A percentile compares a stretch with the other conserved stretches of the same genome.
Conservation (phyloP, 805 yeast genomes). For the Kockiozyma suomiensis region DNA sequence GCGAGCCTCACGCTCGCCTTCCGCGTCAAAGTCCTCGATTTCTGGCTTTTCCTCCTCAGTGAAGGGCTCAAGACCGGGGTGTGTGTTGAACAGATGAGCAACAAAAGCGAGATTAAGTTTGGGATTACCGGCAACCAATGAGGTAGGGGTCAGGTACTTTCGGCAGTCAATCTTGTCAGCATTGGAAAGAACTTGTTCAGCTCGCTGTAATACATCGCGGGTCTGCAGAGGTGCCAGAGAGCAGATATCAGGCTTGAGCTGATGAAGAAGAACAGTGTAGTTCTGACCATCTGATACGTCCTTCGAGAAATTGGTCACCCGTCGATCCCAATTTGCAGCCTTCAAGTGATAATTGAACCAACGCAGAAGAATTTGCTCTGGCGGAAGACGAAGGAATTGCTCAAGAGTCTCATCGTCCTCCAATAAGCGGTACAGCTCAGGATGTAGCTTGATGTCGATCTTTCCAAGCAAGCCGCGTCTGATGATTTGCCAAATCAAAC, state of each 20-base stretch:
- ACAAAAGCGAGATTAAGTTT: slow-evolving; percentile 95
- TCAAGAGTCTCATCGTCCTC: slow-evolving; percentile 97
- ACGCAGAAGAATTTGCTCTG: slow-evolving; percentile 92
- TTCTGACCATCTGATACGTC: slow-evolving; percentile 96
- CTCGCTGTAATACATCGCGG: slow-evolving; percentile 71
- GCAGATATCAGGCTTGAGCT: slow-evolving; percentile 81
- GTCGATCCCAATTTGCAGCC: slow-evolving; percentile 86
- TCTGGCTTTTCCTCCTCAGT: slow-evolving; percentile 90
- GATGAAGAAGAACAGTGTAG: slow-evolving; percentile 86
- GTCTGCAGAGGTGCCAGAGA: slow-evolving; percentile 82
- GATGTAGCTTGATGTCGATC: slow-evolving; percentile 94
- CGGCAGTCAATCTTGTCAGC: slow-evolving; percentile 92
- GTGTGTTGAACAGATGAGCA: slow-evolving; percentile 93
- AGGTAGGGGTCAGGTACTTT: slow-evolving; percentile 90
- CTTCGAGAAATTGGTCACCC: slow-evolving; percentile 80
- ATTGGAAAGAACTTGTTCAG: slow-evolving; percentile 79
- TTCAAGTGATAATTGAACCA: slow-evolving; percentile 97
- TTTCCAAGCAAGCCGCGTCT: slow-evolving; percentile 93
- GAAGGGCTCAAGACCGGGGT: slow-evolving; percentile 95
- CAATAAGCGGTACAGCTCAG: slow-evolving; percentile 89
- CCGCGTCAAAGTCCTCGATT: slow-evolving; percentile 97
- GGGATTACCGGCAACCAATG: slow-evolving; percentile 94
- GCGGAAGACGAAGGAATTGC: slow-evolving; percentile 94
- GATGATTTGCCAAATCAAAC: slow-evolving; percentile 97
- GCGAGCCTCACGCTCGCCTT: slow-evolving; percentile 98